phyloP scores from a whole-genome alignment of 1,284 basidiomycete species.

The Ceratobasidium sp. region DNA sequence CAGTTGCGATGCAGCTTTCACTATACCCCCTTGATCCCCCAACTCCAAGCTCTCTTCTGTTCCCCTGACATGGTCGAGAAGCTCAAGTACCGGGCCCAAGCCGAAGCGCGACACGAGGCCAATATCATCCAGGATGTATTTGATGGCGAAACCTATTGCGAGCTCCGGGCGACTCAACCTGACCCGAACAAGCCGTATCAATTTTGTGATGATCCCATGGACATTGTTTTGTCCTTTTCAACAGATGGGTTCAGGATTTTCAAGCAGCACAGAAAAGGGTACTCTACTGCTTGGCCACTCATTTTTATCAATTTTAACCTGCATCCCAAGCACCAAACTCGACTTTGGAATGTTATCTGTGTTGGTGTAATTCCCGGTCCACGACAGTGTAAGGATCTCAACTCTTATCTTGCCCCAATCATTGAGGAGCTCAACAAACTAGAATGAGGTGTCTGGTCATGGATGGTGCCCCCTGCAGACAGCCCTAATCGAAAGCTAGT shows the following conservation, averaged over 20 bases:
- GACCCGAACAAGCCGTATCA: not conserved
- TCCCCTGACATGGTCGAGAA: slow-evolving; percentile 9
- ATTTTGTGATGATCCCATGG: slow-evolving; percentile 12
- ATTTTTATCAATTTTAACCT: slow-evolving; percentile 32
- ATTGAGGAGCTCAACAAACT: slow-evolving; percentile 26
- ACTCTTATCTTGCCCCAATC: slow-evolving; percentile 8
- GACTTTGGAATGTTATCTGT: slow-evolving; percentile 15
- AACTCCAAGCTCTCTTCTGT: slow-evolving; percentile 4
- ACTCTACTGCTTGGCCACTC: slow-evolving; percentile 8
- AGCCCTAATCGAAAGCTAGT: not conserved
- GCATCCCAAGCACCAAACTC: slow-evolving; percentile 6
- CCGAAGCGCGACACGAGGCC: not conserved
- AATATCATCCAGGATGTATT: not conserved
- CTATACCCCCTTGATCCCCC: slow-evolving; percentile 23
- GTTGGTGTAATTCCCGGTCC: slow-evolving; percentile 34
- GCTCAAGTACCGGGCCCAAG: not conserved
- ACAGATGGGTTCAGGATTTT: slow-evolving; percentile 15
- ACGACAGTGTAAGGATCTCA: slow-evolving; percentile 8
- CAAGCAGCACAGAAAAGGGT: slow-evolving; percentile 1
- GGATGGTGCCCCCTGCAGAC: not conserved
- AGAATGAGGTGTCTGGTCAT: not conserved
- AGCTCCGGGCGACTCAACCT: not conserved
- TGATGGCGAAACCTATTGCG: slow-evolving; percentile 6
- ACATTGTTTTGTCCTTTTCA: too few species aligned
- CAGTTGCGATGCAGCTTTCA: not conserved